Conservation (phyloP, 768 basidiomycete species). For the Agrocybe chaxingu region DNA sequence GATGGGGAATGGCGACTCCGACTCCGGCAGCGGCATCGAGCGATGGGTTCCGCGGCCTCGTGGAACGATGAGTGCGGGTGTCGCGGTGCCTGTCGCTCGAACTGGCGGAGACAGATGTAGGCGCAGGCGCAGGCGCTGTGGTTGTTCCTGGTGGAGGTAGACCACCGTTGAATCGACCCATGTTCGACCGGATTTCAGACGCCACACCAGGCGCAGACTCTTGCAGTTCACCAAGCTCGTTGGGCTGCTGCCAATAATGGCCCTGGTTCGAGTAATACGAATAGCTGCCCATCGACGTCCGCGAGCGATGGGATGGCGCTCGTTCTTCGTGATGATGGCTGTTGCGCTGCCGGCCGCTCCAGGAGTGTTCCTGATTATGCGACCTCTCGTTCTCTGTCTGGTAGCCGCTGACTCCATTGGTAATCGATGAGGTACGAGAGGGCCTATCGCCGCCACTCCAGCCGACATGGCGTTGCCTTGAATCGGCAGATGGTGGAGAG, state of each 20-base stretch:
- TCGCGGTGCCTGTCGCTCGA: neutral
- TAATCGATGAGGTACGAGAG: no score
- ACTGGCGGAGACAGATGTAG: no score
- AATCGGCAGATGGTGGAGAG: slow-evolving; percentile 10
- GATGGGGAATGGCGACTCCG: slow-evolving; percentile 8
- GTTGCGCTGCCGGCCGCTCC: no score
- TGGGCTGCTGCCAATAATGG: neutral
- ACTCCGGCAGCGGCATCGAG: neutral
- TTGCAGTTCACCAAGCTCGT: neutral
- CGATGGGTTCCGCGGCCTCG: slow-evolving; percentile 1
- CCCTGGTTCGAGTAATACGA: neutral
- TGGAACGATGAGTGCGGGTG: neutral
- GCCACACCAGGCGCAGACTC: no score
- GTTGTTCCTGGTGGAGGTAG: no score
- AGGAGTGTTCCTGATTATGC: no score
- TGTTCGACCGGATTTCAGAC: no score
- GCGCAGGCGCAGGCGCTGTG: no score
- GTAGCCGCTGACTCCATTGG: no score
- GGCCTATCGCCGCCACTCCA: neutral
- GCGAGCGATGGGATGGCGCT: no score
- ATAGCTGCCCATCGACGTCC: neutral
- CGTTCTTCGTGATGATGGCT: no score
- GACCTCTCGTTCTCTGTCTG: neutral
- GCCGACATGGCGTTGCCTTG: neutral
- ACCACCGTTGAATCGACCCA: no score